phyloP scores from a whole-genome alignment of 2,329 filamentous ascomycete species.

The Cladobotryum protrusum region DNA sequence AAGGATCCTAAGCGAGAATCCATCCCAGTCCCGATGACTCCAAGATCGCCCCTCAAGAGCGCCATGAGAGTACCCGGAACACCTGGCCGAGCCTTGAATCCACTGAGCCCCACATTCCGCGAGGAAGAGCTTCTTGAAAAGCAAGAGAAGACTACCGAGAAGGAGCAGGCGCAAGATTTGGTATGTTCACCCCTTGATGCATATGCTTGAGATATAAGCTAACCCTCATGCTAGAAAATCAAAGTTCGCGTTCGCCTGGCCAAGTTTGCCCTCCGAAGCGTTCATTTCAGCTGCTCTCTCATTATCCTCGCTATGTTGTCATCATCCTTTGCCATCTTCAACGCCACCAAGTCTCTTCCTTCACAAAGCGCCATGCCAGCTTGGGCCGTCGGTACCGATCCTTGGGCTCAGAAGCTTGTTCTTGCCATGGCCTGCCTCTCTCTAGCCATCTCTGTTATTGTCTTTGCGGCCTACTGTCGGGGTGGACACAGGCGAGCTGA shows the following conservation, averaged over 20 bases:
- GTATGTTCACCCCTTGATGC: constrained; percentile 49
- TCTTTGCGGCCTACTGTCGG: constrained; percentile 81
- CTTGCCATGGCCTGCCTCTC: constrained; percentile 75
- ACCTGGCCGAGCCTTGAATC: constrained; percentile 67
- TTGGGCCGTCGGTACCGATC: constrained; percentile 67
- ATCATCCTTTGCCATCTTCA: constrained; percentile 87
- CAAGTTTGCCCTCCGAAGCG: constrained; percentile 88
- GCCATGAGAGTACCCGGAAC: constrained; percentile 84
- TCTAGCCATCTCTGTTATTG: constrained; percentile 67
- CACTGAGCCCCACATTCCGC: constrained; percentile 82
- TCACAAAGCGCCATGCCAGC: constrained; percentile 73
- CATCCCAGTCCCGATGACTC: constrained; percentile 58
- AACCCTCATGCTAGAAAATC: constrained; percentile 60
- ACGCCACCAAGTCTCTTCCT: constrained; percentile 70
- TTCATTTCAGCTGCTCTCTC: constrained; percentile 95
- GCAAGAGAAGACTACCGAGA: constrained; percentile 72
- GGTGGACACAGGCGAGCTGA: constrained; percentile 85
- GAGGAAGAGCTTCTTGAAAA: constrained; percentile 86
- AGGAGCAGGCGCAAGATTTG: constrained; percentile 79
- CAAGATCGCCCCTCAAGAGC: constrained; percentile 79
- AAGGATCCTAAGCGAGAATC: constrained; percentile 52
- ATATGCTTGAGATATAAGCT: neutral
- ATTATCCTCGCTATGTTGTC: constrained; percentile 89
- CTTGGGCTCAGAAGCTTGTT: constrained; percentile 86
- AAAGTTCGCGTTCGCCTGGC: constrained; percentile 87